Conservation (phyloP, 352 stramenopile species). For the Pythium folliculosum region DNA sequence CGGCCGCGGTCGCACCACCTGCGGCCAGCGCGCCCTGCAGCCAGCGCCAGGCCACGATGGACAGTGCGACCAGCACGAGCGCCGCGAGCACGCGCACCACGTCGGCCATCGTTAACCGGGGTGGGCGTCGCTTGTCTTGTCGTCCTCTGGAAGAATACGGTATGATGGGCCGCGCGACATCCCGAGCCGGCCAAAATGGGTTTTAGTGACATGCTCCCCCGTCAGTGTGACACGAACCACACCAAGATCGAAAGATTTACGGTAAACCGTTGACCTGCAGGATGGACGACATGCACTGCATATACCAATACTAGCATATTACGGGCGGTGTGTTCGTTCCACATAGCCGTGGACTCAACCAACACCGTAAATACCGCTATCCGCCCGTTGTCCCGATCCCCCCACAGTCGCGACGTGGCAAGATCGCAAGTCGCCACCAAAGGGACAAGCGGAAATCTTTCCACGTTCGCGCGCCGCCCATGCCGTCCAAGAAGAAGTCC, state of each 20-base stretch:
- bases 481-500: conserved; percentile 20
- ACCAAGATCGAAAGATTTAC: conserved; percentile 5
- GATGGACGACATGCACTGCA: background rate
- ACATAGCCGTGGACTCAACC: background rate
- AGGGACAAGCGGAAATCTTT: background rate
- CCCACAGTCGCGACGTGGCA: conserved; percentile 12
- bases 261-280: background rate
- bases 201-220: conserved; percentile 9
- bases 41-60: conserved; percentile 22
- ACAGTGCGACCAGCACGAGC: conserved; percentile 21
- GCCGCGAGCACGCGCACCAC: conserved; percentile 18
- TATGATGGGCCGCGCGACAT: too few relatives aligned
- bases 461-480: too few relatives aligned
- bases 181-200: background rate
- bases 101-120: conserved; percentile 25
- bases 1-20: background rate
- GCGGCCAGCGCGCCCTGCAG: conserved; percentile 1
- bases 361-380: conserved; percentile 12
- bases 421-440: background rate
- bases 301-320: background rate
- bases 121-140: background rate
- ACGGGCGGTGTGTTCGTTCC: background rate
- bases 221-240: background rate
- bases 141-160: background rate
- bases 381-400: background rate